Evolutionary conservation across 1,139 yeast genomes (phyloP), one percentile per base, ranked within the genome.

Genomic region (Barnettozyma hawaiiensis): DNA sequence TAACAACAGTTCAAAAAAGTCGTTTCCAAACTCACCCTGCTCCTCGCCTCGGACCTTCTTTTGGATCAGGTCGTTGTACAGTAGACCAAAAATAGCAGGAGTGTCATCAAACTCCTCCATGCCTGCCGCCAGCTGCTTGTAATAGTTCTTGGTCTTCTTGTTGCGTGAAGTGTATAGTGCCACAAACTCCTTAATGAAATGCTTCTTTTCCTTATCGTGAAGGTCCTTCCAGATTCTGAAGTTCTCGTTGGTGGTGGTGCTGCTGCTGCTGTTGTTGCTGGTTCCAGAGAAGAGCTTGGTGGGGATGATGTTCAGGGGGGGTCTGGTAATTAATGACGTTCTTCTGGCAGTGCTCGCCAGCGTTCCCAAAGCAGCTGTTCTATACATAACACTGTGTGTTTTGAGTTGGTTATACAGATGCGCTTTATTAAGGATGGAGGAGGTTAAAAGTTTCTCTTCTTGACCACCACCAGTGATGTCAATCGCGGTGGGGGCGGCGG

Each of bases 21-120:
- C 59, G 6, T 31, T 37, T 5, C 55, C 58, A 39, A 55, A 54
- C 37, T 55, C 59, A 11, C 55, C 53, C 6, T 45, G 41, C 9
- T 39, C 43, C 24, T 52, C 58, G n/a, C 46, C 43, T 1, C 24
- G 38, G 0, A 27, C 39, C 26, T 46, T 37, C 42, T 54, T 55
- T 12, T 53, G 58, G 20, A 49, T 43, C 15, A 63, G 49, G 37
- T 63, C 66, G 36, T 59, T 61, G 48, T 63, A 63, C 8, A 63
- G 39, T 14, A 63, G 47, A 1, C 66, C 66, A 43, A 61, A 63
- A 11, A 62, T 58, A 24, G 63, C 55, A 16, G 66, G 66, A 18
- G 63, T 57, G 40, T 63, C 66, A 39, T 52, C 60, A 35, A 54
- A 49, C 33, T 59, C 65, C 9, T 62, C 65, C 66, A 63, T 63